Evolutionary conservation across 2,329 filamentous ascomycete species (phyloP), one percentile per base, ranked within the genome.

Genomic region (Cladophialophora carrionii): DNA sequence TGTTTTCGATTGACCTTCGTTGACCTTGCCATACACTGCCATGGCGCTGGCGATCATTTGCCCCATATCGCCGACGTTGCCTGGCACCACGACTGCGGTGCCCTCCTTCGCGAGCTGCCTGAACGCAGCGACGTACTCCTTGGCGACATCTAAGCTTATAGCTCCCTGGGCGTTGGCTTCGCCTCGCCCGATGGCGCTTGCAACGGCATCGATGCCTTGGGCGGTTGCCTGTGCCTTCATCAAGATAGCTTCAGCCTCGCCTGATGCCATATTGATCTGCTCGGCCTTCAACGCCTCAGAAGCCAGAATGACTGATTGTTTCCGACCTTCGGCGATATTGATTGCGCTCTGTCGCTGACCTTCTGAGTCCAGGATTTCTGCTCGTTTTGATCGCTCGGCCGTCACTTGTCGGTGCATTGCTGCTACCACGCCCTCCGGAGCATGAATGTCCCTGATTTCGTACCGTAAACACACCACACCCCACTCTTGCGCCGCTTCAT

Each of bases 401-500:
- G 95, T 98, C 57, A 99, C 95, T 78, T 98, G 94, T 70, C 95
- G 87, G 82, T 99, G 95, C 95, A 99, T 99, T 73, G 95, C 95
- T 73, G 93, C 91, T 66, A 98, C 94, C 12, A 99, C 95, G 57
- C 90, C 90, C 34, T 89, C 91, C 1, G 95, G 95, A 0, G 95
- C 95, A 79, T 99, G 95, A 74, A 99, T 99, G 78, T 99, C 95
- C 71, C 95, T 86, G 76, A 99, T 99, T 80, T 99, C 95, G 82
- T 99, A 99, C 64, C 95, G 90, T 67, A 99, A 84, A 76, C 95
- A 99, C 37, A 92, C 91, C 22, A 99, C 92, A 65, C 95, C 95
- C 95, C 95, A 99, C 61, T 94, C 94, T 73, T 96, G 90, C 4
- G 95, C 94, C 1, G 95, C 95, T 78, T 98, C 94, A 78, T 99